Base-by-base conservation (phyloP, 495 filamentous ascomycete genomes). In the Aspergillus haitiensis region DNA sequence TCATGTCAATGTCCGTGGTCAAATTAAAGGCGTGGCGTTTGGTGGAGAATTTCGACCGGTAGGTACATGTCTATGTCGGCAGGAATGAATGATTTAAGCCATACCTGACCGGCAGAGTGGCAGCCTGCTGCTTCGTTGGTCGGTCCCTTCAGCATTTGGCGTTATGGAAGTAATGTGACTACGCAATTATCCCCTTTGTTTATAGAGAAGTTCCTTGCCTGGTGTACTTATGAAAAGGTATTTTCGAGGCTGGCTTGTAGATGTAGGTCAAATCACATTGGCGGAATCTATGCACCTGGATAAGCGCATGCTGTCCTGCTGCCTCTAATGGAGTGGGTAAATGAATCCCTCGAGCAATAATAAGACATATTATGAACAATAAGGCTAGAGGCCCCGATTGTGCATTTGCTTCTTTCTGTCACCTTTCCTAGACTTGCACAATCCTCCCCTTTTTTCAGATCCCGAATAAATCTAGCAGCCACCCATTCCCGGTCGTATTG, bases 91-190 rank as follows among this genome's bases (percentile, higher is more conserved):
- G 39, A 9, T 42, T 27, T 27, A 27, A 27, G 21, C 21, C 21
- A 27, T 3, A 1, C 21, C 21, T 3, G 21, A 27, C 21, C 1
- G 21, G 21, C 21, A 27, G 21, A 27, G 21, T 27, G 1, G 21
- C 21, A 1, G 21, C 21, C 21, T 3, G 21, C 53, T 10, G 18
- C 15, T 13, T 33, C 52, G 52, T 32, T 31, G 36, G 8, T 42
- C 34, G 36, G 34, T 42, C n/a, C 16, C 36, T 47, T 13, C 36
- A 16, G 15, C 34, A 16, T 39, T 13, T 39, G 42, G 16, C 42
- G 48, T 36, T 54, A 44, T 33, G 50, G 58, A 54, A 40, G 36
- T 40, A 58, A 58, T 55, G 56, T 63, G 60, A 55, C 16, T 36
- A 63, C 37, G 50, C 32, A 27, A n/a, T 18, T 48, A 15, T 36